Evolutionary conservation across 2,329 filamentous ascomycete genomes (phyloP), one percentile per base, ranked within the genome.

Genomic region (Fusarium solani-melongenae): DNA sequence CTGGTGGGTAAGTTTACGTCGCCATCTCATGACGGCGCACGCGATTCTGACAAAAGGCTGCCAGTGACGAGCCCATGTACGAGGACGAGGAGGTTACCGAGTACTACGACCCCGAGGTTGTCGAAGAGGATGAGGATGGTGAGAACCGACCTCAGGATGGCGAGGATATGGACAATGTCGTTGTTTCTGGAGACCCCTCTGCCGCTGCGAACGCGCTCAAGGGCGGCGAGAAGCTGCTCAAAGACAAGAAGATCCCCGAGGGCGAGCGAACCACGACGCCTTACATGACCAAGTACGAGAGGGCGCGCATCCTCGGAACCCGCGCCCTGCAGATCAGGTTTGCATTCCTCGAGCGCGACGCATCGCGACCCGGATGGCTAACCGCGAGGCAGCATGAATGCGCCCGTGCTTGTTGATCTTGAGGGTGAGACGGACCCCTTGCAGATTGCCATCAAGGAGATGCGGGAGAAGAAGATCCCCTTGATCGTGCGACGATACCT

Each of bases 231-330:
- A 89, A 88, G 80, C 86, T 87, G 57, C 85, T 88, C 79, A 91
- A 91, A 80, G 90, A 95, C 84, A 98, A 97, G 89, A 97, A 94
- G 85, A 96, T 99, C 58, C 90, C 95, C 65, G 93, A 94, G 76
- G 93, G 95, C 75, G 90, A 97, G 84, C 91, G 96, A 78, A 93
- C 91, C 27, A 99, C 96, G 10, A 99, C 96, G 31, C 96, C 96
- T 3, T 99, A 98, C 86, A 97, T 99, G 96, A 99, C 96, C 76
- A 99, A 99, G 86, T 99, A 99, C 85, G 96, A 99, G 88, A 91
- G 92, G 78, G 96, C 96, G 72, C 92, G 96, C 80, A 96, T 99
- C 68, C 86, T 99, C 73, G 96, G 96, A 56, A 98, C 96, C 44
- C 89, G 96, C 76, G 96, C 96, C 44, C 84, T 98, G 81, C 96